Percentiles rank a stretch among this genome's conserved stretches.
Conservation (phyloP, 2,329 filamentous ascomycete species). For the Fonsecaea monophora region DNA sequence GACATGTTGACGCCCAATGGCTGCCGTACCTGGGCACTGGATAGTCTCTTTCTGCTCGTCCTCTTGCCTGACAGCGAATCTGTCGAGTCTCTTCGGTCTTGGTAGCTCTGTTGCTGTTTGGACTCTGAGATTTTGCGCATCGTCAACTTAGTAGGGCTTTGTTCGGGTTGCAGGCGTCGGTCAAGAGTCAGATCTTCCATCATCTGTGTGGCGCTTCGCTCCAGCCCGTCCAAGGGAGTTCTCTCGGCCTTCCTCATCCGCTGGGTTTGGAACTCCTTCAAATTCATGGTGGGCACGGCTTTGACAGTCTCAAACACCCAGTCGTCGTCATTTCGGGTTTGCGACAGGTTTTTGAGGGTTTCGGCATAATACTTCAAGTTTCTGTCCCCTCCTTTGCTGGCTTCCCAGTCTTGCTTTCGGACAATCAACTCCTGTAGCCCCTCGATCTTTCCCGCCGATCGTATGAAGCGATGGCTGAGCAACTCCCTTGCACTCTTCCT, state of each 20-base stretch:
- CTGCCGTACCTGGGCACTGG: constrained; percentile 66
- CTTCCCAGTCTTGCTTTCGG: constrained; percentile 82
- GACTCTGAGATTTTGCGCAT: constrained; percentile 33
- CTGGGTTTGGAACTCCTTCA: constrained; percentile 58
- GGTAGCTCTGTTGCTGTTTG: constrained; percentile 10
- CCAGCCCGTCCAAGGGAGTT: constrained; percentile 51
- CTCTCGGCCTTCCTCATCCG: constrained; percentile 55
- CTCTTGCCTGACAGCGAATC: constrained; percentile 52
- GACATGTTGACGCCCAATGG: constrained; percentile 88
- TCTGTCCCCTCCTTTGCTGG: constrained; percentile 69
- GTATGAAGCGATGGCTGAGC: constrained; percentile 85
- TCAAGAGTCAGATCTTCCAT: constrained; percentile 50
- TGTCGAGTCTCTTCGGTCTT: constrained; percentile 24
- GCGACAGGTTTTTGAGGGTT: constrained; percentile 74
- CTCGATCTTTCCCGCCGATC: constrained; percentile 85
- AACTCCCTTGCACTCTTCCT: constrained; percentile 86
- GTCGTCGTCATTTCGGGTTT: constrained; percentile 76
- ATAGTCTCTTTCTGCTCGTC: constrained; percentile 49
- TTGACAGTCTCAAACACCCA: constrained; percentile 98
- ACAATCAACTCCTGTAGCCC: constrained; percentile 83
- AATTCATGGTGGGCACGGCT: constrained; percentile 65
- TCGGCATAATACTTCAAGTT: constrained; percentile 91
- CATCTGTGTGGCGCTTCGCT: constrained; percentile 46
- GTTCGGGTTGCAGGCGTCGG: constrained; percentile 28
- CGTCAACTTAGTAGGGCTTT: constrained; percentile 38